phyloP scores from a whole-genome alignment of 495 filamentous ascomycete genomes.

The Penicillium verhagenii region DNA sequence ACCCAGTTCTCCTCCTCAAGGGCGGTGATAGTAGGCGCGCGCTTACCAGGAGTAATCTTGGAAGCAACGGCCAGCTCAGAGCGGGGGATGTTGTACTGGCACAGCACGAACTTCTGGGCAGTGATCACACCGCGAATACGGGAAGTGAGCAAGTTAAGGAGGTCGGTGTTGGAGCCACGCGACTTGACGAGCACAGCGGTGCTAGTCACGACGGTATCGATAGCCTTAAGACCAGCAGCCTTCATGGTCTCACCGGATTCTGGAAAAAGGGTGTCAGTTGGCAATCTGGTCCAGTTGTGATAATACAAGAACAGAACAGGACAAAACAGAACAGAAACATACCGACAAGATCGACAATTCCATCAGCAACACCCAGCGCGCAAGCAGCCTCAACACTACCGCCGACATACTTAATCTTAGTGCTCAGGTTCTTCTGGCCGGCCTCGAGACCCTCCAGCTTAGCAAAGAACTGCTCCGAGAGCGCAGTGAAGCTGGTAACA shows the following conservation, averaged over 20 bases:
- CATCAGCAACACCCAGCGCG: constrained; percentile 91
- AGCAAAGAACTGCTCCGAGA: constrained; percentile 79
- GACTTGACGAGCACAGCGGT: constrained; percentile 91
- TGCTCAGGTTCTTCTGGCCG: constrained; percentile 34
- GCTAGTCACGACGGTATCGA: constrained; percentile 86
- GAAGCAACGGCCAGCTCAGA: constrained; percentile 61
- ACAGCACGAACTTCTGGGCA: constrained; percentile 91
- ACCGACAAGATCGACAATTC: constrained; percentile 98
- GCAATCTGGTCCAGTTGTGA: too few relatives aligned
- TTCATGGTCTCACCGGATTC: constrained; percentile 99
- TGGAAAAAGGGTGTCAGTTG: too few relatives aligned
- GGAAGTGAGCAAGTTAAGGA: constrained; percentile 77
- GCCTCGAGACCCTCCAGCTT: constrained; percentile 57
- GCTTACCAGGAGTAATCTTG: constrained; percentile 88
- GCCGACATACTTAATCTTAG: constrained; percentile 88
- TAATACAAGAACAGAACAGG: too few relatives aligned
- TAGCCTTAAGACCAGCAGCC: constrained; percentile 92
- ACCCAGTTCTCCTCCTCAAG: constrained; percentile 92
- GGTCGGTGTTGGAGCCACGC: constrained; percentile 73
- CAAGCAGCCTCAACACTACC: constrained; percentile 97
- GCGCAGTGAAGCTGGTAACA: constrained; percentile 87
- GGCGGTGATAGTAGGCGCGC: constrained; percentile 84
- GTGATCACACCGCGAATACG: constrained; percentile 92
- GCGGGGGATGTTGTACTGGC: constrained; percentile 91
- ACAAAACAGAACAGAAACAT: constrained; percentile 10